Evolutionary conservation across 2,329 filamentous ascomycete species (phyloP).

Genomic region (Sporothrix pseudoabietina): DNA sequence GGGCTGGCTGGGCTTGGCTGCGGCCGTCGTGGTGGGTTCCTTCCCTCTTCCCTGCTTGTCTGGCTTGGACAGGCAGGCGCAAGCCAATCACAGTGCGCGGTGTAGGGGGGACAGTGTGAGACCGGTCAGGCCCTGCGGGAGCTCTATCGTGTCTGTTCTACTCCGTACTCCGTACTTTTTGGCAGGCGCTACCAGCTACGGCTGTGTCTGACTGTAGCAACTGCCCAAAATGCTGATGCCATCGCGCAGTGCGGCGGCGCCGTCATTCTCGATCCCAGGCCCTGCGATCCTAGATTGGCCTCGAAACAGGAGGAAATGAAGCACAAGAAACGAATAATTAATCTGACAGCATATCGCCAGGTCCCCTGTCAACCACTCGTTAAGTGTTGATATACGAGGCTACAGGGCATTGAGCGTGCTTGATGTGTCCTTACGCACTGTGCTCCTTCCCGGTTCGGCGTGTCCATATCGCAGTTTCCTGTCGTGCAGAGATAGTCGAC

Average conservation of each 20-base stretch:
- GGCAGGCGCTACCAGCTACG: not conserved
- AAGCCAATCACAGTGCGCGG: constrained; percentile 25
- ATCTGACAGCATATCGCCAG: constrained; percentile 13
- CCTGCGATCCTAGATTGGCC: not conserved
- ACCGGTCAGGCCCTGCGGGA: not conserved
- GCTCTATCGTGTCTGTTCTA: not conserved
- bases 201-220: constrained; percentile 17
- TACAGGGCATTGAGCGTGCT: not conserved
- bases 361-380: not conserved
- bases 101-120: constrained; percentile 17
- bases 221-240: constrained; percentile 2
- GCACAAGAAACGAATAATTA: not conserved
- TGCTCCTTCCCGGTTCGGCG: constrained; percentile 14
- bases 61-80: constrained; percentile 22
- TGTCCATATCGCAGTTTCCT: constrained; percentile 18
- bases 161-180: no score
- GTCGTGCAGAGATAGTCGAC: constrained; percentile 1
- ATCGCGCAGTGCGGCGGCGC: not conserved
- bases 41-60: constrained; percentile 19
- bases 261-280: not conserved
- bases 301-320: constrained; percentile 25
- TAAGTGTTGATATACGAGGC: not conserved
- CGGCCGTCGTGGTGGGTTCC: constrained; percentile 18
- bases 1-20: constrained; percentile 20
- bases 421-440: constrained; percentile 2